Conservation (phyloP, 2,329 filamentous ascomycete genomes). For the Chlorencoelia australis region DNA sequence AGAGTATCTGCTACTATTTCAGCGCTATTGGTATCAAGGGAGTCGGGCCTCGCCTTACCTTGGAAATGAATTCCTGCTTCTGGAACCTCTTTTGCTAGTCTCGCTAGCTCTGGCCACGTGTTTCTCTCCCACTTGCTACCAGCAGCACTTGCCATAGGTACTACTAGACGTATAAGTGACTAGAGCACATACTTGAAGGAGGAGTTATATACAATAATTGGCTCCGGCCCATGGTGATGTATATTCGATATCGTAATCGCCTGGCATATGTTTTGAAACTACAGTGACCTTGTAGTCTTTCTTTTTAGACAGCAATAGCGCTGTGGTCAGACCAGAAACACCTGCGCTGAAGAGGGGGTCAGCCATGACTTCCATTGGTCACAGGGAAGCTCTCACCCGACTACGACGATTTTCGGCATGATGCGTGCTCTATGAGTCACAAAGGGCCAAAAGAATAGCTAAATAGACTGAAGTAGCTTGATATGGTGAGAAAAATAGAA, state of each 20-base stretch:
- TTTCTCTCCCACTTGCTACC: constrained; percentile 47
- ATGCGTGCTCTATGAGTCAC: background rate
- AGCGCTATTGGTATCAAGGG: background rate
- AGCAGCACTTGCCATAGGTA: constrained; percentile 11
- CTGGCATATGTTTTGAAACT: constrained; percentile 82
- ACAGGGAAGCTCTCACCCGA: constrained; percentile 25
- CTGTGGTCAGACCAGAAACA: constrained; percentile 56
- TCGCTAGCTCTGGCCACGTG: constrained; percentile 54
- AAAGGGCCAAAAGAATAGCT: too few relatives aligned
- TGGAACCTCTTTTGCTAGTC: constrained; percentile 52
- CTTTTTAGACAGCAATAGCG: constrained; percentile 49
- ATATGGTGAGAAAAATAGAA: too few relatives aligned
- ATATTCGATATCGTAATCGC: constrained; percentile 87
- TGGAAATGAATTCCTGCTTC: constrained; percentile 78
- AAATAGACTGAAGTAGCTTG: background rate
- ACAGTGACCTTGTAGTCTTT: constrained; percentile 53
- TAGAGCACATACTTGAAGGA: too few relatives aligned
- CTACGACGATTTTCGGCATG: constrained; percentile 31
- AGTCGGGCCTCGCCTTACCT: constrained; percentile 31
- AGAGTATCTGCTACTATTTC: constrained; percentile 31
- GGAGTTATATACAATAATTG: constrained; percentile 62
- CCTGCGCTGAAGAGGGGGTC: constrained; percentile 40
- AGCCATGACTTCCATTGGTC: background rate
- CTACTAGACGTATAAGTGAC: constrained; percentile 5
- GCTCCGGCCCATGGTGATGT: constrained; percentile 83